A percentile compares a stretch with the other conserved stretches of the same genome.
Conservation (phyloP, 495 filamentous ascomycete species). For the Xanthoparmelia taractica region DNA sequence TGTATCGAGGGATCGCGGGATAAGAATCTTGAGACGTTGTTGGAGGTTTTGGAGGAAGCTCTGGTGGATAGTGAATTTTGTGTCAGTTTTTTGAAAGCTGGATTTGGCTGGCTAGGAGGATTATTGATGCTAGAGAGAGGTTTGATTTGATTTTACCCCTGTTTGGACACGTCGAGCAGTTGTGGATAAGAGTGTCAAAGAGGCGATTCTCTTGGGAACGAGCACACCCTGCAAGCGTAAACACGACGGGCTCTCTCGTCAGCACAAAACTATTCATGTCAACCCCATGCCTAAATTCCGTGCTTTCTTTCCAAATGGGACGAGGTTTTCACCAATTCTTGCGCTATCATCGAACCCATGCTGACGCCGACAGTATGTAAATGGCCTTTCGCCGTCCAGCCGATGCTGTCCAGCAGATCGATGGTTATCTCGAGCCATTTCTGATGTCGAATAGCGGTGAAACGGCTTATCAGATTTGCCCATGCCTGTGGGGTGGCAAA, state of each 20-base stretch:
- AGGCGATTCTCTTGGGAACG: background rate
- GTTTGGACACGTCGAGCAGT: constrained; percentile 22
- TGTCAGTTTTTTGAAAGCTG: background rate
- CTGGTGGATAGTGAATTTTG: background rate
- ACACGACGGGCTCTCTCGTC: background rate
- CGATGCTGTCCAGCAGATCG: background rate
- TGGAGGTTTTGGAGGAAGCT: background rate
- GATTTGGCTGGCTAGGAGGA: background rate
- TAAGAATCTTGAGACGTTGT: background rate
- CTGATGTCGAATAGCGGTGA: background rate
- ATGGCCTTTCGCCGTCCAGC: background rate
- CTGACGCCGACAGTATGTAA: background rate
- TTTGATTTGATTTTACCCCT: background rate
- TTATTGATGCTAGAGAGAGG: background rate
- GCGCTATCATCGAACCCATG: background rate
- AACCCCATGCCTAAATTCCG: background rate
- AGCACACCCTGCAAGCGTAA: background rate
- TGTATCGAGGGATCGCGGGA: background rate
- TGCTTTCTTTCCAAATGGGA: background rate
- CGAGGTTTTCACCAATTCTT: background rate
- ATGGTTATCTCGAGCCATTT: background rate
- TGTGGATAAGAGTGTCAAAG: background rate
- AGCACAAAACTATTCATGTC: background rate
- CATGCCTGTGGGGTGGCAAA: background rate
- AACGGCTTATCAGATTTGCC: background rate